Conservation (phyloP, 345 rosid species). For the Bretschneidera sinensis region DNA sequence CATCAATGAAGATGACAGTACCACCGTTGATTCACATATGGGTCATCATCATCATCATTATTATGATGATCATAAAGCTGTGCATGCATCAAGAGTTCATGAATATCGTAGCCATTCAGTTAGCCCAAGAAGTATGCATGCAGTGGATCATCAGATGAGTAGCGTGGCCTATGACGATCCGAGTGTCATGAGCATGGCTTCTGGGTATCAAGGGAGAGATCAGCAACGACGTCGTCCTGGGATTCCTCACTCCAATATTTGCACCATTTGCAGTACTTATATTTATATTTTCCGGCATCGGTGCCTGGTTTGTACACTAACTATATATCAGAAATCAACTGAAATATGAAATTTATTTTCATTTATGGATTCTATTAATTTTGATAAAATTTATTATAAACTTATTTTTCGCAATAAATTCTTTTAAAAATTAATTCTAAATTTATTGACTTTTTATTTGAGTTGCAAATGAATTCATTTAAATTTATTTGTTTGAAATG, state of each 20-base stretch:
- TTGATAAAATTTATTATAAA: no score
- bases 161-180: conserved; percentile 27
- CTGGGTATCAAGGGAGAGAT: conserved; percentile 19
- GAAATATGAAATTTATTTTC: no score
- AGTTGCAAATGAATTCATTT: no score
- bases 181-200: conserved; percentile 35
- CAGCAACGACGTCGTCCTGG: conserved; percentile 52
- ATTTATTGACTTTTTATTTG: no score
- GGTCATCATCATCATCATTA: conserved; percentile 1
- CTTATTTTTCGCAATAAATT: no score
- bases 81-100: background rate
- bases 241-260: conserved; percentile 65
- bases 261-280: conserved; percentile 52
- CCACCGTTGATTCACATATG: background rate
- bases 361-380: no score
- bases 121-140: conserved; percentile 8
- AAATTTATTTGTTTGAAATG: no score
- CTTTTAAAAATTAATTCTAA: no score
- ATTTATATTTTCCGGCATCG: conserved; percentile 53
- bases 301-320: conserved; percentile 38
- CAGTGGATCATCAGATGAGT: background rate
- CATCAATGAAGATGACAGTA: background rate
- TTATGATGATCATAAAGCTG: background rate
- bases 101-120: conserved; percentile 4
- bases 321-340: background rate